Base-by-base conservation (phyloP, 2,329 filamentous ascomycete genomes). In the Cercospora janseana region DNA sequence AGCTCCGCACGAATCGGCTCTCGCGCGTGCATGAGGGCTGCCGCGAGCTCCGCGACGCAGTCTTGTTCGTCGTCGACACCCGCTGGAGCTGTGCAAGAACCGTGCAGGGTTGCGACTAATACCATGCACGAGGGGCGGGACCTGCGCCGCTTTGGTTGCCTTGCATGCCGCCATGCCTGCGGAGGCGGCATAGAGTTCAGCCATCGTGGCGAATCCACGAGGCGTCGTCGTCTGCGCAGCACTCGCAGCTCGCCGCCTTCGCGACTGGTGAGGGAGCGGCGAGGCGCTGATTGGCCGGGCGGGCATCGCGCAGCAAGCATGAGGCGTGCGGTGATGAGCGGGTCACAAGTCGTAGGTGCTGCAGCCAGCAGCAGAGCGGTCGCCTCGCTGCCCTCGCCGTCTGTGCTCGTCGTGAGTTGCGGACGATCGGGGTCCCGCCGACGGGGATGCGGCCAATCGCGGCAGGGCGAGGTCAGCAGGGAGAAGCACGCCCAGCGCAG, bases 161-260 rank as follows among this genome's bases (percentile, higher is more conserved):
- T 20, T 31, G 41, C 41, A 44, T 44, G 27, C 27, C 12, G n/a
- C 41, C 41, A 31, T 16, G 18, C 21, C 38, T 38, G 34, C n/a
- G n/a, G 10, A 13, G 20, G 34, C 24, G 21, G 27, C 41, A 31
- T 8, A 44, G 27, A 28, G 27, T 31, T 44, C 41, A 23, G 23
- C 51, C 47, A 34, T 31, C 23, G 46, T 45, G 41, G 35, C 51
- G 37, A 48, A 49, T 41, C 44, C 44, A 51, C 44, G 48, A 51
- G 44, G 52, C 52, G 43, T 38, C 26, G 44, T 38, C 27, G 34
- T 29, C 47, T 50, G 46, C 29, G 28, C 31, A 28, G 27, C 13
- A 13, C 27, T 37, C 44, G 32, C 44, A 46, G 44, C 44, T 38
- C 44, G 31, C 23, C 44, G 44, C n/a, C 26, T n/a, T n/a, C 41